These are phyloP conservation scores for Plenodomus lindquistii DNA, from an alignment of 2,329 filamentous ascomycete genomes.

Conservation along the genomic window DNA sequence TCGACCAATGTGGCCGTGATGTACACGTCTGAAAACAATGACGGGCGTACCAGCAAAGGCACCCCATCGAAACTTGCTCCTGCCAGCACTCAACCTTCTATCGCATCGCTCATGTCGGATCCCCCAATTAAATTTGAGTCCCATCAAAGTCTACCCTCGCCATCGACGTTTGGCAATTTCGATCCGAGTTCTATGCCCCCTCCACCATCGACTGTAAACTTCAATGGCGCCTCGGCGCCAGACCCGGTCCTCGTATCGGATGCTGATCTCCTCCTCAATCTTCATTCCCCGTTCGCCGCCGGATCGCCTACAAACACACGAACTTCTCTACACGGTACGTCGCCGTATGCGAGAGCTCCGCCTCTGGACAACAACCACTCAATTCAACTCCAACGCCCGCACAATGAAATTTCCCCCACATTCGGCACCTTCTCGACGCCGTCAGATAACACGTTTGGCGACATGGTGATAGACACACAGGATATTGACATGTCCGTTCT, in stretches of 20 bases:
- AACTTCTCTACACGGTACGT: slow-evolving; percentile 18
- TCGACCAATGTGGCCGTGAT: slow-evolving; percentile 82
- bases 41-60: slow-evolving; percentile 26
- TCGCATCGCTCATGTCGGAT: slow-evolving; percentile 36
- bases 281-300: slow-evolving; percentile 51
- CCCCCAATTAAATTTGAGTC: slow-evolving; percentile 34
- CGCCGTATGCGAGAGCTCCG: slow-evolving; percentile 23
- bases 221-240: slow-evolving; percentile 28
- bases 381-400: slow-evolving; percentile 7
- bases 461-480: slow-evolving; percentile 75
- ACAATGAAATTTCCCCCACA: slow-evolving; percentile 30
- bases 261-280: slow-evolving; percentile 54
- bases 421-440: slow-evolving; percentile 30
- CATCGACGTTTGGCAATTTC: slow-evolving; percentile 27
- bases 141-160: slow-evolving; percentile 23
- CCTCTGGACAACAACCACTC: slow-evolving; percentile 18
- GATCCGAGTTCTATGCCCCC: slow-evolving; percentile 38
- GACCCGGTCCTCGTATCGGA: slow-evolving; percentile 48
- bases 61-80: slow-evolving; percentile 21
- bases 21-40: slow-evolving; percentile 62
- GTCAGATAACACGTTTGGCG: slow-evolving; percentile 42
- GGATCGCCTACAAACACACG: slow-evolving; percentile 24
- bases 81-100: slow-evolving; percentile 30
- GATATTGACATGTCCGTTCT: slow-evolving; percentile 75
- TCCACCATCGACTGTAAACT: slow-evolving; percentile 33